phyloP scores from a whole-genome alignment of 1,284 basidiomycete genomes.

The Salmacisia buchloeana region DNA sequence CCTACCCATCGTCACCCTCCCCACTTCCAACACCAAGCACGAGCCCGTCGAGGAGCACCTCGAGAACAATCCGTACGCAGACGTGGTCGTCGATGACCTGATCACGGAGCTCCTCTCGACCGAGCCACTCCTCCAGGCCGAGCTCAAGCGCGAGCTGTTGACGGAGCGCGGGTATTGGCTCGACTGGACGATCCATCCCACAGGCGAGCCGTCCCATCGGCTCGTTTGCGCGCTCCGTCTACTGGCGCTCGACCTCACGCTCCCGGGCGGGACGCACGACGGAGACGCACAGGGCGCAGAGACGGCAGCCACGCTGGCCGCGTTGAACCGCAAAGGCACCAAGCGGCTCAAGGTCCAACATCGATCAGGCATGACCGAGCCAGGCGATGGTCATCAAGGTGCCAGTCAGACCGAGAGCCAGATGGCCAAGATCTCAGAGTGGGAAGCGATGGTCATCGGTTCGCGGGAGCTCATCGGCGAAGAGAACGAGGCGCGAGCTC shows the following conservation, averaged over 20 bases:
- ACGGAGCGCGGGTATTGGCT: neutral
- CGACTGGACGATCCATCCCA: constrained; percentile 8
- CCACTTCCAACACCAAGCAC: neutral
- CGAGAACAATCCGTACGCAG: neutral
- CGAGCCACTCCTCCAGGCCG: constrained; percentile 4
- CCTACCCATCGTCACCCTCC: neutral
- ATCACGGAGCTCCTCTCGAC: neutral
- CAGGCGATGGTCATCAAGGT: too few species aligned
- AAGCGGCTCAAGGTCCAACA: neutral
- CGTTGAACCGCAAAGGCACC: neutral
- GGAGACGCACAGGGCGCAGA: too few species aligned
- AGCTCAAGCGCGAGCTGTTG: constrained; percentile 4
- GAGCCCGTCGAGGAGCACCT: neutral
- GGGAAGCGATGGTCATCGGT: constrained; percentile 7
- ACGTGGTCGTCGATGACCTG: constrained; percentile 5
- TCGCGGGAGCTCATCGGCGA: neutral
- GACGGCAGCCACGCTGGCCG: neutral
- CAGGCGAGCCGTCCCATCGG: constrained; percentile 1
- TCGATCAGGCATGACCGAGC: too few species aligned
- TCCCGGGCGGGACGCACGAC: too few species aligned
- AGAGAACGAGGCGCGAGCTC: neutral
- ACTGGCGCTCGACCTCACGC: neutral
- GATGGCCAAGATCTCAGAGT: neutral
- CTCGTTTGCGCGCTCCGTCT: neutral
- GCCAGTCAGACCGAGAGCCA: neutral